Percentiles rank a stretch among this genome's conserved stretches.
These are phyloP conservation scores for Kentomonas sorsogonicus DNA, from an alignment of 208 protist genomes.

Conservation along the genomic window DNA sequence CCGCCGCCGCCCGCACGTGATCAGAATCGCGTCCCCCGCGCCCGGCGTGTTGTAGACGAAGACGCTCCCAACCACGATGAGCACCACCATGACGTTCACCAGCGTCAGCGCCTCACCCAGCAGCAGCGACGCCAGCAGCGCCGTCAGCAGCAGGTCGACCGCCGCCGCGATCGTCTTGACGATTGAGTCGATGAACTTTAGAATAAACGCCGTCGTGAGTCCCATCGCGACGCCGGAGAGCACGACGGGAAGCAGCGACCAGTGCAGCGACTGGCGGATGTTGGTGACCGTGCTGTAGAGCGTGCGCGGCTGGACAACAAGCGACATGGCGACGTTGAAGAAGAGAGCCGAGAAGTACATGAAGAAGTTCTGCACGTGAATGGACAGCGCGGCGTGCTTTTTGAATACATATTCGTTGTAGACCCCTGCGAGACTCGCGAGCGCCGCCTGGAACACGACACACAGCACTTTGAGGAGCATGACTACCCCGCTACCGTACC, in stretches of 20 bases:
- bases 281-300: too few species aligned
- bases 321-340: constrained; percentile 56
- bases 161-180: constrained; percentile 65
- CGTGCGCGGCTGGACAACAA: constrained; percentile 23
- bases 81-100: too few species aligned
- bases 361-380: constrained; percentile 80
- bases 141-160: constrained; percentile 56
- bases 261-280: too few species aligned
- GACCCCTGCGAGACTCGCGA: constrained; percentile 57
- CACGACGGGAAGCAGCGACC: constrained; percentile 20
- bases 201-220: constrained; percentile 54
- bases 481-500: constrained; percentile 18
- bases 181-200: constrained; percentile 79
- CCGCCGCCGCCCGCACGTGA: too few species aligned
- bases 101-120: constrained; percentile 48
- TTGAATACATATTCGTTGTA: constrained; percentile 80
- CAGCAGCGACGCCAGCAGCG: constrained; percentile 21
- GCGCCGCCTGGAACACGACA: constrained; percentile 47
- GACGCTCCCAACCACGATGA: too few species aligned
- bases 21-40: too few species aligned
- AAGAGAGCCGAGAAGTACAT: constrained; percentile 69
- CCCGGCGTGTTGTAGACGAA: too few species aligned
- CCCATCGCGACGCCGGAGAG: constrained; percentile 38
- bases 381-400: constrained; percentile 39
- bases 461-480: too few species aligned